Evolutionary conservation across 176 grass and related monocot species (phyloP).

Genomic region (Bolboschoenus planiculmis): DNA sequence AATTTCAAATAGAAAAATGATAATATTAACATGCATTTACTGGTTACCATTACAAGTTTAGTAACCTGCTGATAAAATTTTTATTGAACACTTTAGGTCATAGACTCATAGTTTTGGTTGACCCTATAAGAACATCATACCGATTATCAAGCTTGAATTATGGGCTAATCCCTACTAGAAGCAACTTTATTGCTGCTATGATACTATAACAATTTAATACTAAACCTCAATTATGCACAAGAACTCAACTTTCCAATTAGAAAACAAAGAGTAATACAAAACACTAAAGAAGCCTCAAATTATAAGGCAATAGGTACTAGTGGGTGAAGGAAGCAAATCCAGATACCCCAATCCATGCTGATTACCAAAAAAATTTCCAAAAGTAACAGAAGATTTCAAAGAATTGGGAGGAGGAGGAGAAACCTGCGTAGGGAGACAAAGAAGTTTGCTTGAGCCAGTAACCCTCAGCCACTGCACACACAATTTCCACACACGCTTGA

Average conservation of each 20-base stretch:
- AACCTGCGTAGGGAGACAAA: constrained; percentile 82
- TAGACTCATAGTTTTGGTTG: not conserved
- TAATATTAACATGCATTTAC: not conserved
- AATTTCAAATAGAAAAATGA: not conserved
- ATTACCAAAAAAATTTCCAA: not conserved
- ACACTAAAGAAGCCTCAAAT: not conserved
- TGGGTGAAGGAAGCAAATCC: not conserved
- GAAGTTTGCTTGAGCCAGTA: constrained; percentile 95
- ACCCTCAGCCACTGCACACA: constrained; percentile 68
- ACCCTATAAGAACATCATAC: not conserved
- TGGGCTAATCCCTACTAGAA: not conserved
- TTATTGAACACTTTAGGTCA: not conserved
- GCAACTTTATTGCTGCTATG: not conserved
- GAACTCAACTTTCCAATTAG: not conserved
- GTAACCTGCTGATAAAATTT: not conserved
- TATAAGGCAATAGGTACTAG: not conserved
- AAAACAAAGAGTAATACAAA: not conserved
- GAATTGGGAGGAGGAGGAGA: not conserved
- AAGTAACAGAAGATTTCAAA: not conserved
- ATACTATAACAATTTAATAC: not conserved
- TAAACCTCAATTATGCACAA: not conserved
- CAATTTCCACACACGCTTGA: not conserved
- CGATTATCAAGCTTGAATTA: not conserved
- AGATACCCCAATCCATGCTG: not conserved
- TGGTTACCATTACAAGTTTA: not conserved